A percentile compares a stretch with the other conserved stretches of the same genome.
Evolutionary conservation across 306 rosid species (phyloP).

Genomic region (Acmispon strigosus): DNA sequence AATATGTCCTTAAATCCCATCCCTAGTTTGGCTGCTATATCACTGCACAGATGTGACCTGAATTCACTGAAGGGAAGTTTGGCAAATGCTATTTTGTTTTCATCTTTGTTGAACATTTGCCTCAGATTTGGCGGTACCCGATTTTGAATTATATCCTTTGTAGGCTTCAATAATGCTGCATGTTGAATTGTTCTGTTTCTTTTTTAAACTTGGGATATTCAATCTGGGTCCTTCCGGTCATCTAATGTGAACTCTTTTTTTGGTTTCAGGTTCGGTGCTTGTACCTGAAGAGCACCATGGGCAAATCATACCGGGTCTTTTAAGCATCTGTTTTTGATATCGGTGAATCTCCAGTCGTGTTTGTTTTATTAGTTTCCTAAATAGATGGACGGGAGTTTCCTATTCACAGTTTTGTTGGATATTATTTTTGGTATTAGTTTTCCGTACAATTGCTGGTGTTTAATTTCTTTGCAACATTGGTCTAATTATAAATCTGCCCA

Average conservation of each 20-base stretch:
- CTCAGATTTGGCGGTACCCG: neutral
- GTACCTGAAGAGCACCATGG: conserved; percentile 45
- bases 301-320: conserved; percentile 36
- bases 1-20: neutral
- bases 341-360: neutral
- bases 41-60: neutral
- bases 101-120: neutral
- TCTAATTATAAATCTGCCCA: neutral
- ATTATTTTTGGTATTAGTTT: neutral
- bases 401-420: conserved; percentile 13
- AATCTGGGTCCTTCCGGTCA: neutral
- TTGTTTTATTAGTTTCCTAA: neutral
- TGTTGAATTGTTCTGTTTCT: neutral
- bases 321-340: neutral
- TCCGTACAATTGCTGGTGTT: neutral
- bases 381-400: conserved; percentile 7
- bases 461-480: conserved; percentile 7
- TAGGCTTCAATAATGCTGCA: neutral
- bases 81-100: neutral
- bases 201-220: neutral
- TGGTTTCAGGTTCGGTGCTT: conserved; percentile 43
- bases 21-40: neutral
- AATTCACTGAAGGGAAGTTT: neutral
- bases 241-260: neutral
- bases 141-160: neutral